Evolutionary conservation across 306 rosid species (phyloP).

Genomic region (Bauhinia variegata): DNA sequence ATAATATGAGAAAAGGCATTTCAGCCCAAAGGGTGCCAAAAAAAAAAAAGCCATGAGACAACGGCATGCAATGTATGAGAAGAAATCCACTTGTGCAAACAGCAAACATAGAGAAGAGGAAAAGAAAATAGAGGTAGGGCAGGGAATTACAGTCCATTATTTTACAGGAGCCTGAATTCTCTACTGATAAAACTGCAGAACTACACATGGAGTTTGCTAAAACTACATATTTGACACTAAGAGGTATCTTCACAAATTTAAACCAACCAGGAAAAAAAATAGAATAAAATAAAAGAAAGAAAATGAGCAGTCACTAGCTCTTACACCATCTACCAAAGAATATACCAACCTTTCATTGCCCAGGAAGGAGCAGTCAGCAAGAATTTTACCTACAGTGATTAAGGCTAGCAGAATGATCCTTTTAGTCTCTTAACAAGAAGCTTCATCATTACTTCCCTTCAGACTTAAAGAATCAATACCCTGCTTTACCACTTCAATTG

Average conservation of each 20-base stretch:
- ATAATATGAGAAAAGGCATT: not conserved
- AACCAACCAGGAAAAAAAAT: slow-evolving; percentile 22
- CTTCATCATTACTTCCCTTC: slow-evolving; percentile 44
- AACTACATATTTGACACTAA: slow-evolving; percentile 41
- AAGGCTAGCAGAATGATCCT: slow-evolving; percentile 29
- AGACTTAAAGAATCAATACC: slow-evolving; percentile 43
- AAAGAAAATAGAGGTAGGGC: slow-evolving; percentile 5
- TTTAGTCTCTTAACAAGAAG: slow-evolving; percentile 36
- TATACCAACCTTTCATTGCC: slow-evolving; percentile 45
- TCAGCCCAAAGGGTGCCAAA: slow-evolving; percentile 5
- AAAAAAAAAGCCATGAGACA: not conserved
- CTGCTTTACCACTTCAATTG: slow-evolving; percentile 39
- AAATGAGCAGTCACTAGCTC: slow-evolving; percentile 19
- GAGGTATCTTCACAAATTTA: slow-evolving; percentile 39
- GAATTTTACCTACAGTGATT: slow-evolving; percentile 47
- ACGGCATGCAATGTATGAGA: not conserved
- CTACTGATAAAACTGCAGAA: slow-evolving; percentile 42
- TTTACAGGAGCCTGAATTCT: slow-evolving; percentile 52
- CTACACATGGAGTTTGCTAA: slow-evolving; percentile 27
- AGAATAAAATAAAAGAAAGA: not conserved
- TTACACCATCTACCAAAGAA: slow-evolving; percentile 49
- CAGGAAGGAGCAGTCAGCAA: slow-evolving; percentile 40
- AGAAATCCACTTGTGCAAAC: slow-evolving; percentile 8
- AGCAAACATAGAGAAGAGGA: not conserved
- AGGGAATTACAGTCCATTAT: slow-evolving; percentile 39